Conservation (phyloP, 2,329 filamentous ascomycete species). For the Penicillium sp. region DNA sequence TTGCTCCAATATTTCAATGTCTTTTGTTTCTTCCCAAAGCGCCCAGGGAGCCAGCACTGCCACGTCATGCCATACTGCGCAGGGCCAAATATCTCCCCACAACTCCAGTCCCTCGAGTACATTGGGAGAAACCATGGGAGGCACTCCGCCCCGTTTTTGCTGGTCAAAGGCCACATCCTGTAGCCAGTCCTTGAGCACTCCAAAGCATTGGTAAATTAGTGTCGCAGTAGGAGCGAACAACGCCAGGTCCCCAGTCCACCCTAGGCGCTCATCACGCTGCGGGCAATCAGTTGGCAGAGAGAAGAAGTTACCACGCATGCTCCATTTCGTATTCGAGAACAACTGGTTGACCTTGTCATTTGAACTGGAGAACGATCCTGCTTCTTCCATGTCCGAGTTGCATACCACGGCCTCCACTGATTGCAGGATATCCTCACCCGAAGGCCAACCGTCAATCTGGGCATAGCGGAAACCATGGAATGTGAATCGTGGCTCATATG, state of each 20-base stretch:
- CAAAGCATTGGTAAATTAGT: slow-evolving; percentile 59
- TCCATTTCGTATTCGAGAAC: slow-evolving; percentile 60
- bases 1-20: slow-evolving; percentile 37
- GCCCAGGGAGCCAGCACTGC: slow-evolving; percentile 42
- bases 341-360: slow-evolving; percentile 58
- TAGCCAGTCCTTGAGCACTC: slow-evolving; percentile 57
- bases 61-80: slow-evolving; percentile 48
- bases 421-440: slow-evolving; percentile 18
- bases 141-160: slow-evolving; percentile 27
- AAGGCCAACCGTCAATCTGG: slow-evolving; percentile 35
- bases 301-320: slow-evolving; percentile 64
- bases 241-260: slow-evolving; percentile 59
- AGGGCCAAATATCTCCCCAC: slow-evolving; percentile 22
- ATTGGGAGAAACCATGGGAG: slow-evolving; percentile 39
- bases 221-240: slow-evolving; percentile 57
- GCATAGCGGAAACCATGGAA: slow-evolving; percentile 61
- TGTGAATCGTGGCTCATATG: slow-evolving; percentile 56
- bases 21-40: slow-evolving; percentile 40
- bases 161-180: slow-evolving; percentile 51
- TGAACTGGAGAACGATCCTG: slow-evolving; percentile 58
- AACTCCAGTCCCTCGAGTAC: slow-evolving; percentile 12
- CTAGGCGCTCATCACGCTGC: slow-evolving; percentile 59
- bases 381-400: slow-evolving; percentile 57
- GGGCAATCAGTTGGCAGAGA: slow-evolving; percentile 64
- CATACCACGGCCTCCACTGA: slow-evolving; percentile 46